Conservation (phyloP, 2,329 filamentous ascomycete genomes). For the Paraphaeosphaeria minitans region DNA sequence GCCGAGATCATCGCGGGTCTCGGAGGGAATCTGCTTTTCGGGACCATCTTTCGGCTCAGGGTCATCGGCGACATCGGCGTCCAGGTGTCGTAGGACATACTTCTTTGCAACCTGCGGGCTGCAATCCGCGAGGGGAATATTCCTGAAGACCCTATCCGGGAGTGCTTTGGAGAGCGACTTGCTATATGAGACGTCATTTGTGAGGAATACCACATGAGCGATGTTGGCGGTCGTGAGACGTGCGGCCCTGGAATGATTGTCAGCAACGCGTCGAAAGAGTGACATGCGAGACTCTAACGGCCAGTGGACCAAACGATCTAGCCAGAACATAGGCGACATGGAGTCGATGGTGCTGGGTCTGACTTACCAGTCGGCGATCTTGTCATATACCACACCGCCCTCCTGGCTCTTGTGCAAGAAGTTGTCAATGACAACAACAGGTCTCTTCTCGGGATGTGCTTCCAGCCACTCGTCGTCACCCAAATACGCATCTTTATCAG, state of each 20-base stretch:
- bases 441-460: slow-evolving; percentile 80
- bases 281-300: too few species aligned
- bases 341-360: too few species aligned
- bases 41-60: slow-evolving; percentile 45
- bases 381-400: slow-evolving; percentile 56
- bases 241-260: slow-evolving; percentile 65
- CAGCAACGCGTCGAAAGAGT: neutral
- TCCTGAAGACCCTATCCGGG: slow-evolving; percentile 88
- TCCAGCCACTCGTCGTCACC: slow-evolving; percentile 88
- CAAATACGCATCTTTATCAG: slow-evolving; percentile 73
- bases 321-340: too few species aligned
- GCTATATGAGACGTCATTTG: slow-evolving; percentile 84
- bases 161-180: slow-evolving; percentile 86
- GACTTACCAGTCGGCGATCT: slow-evolving; percentile 71
- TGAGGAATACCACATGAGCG: slow-evolving; percentile 93
- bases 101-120: slow-evolving; percentile 82
- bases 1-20: slow-evolving; percentile 61
- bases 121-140: slow-evolving; percentile 84
- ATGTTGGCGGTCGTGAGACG: slow-evolving; percentile 83
- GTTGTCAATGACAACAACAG: slow-evolving; percentile 89
- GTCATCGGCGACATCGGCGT: slow-evolving; percentile 54
- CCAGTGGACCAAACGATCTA: too few species aligned
- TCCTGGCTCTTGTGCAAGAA: slow-evolving; percentile 76
- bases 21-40: slow-evolving; percentile 52
- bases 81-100: slow-evolving; percentile 84